A percentile compares a stretch with the other conserved stretches of the same genome.
phyloP scores from a whole-genome alignment of 345 rosid species.

The Combretum micranthum region DNA sequence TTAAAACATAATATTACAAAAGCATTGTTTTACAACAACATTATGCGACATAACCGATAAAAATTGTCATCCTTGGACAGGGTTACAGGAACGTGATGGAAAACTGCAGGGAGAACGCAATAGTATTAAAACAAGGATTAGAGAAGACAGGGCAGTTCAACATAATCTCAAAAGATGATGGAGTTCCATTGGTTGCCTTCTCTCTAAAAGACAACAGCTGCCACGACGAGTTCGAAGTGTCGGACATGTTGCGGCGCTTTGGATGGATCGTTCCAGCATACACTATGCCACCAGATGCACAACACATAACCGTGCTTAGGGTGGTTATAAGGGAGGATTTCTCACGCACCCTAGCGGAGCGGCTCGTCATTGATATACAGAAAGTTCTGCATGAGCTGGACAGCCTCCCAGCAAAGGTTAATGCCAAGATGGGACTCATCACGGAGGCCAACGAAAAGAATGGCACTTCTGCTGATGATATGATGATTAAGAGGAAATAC shows the following conservation, averaged over 20 bases:
- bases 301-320: slow-evolving; percentile 47
- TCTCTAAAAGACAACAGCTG: slow-evolving; percentile 52
- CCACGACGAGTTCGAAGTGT: slow-evolving; percentile 57
- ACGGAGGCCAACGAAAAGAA: slow-evolving; percentile 8
- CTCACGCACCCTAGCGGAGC: slow-evolving; percentile 51
- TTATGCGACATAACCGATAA: neutral
- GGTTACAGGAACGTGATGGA: slow-evolving; percentile 60
- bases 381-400: slow-evolving; percentile 43
- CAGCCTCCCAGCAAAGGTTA: slow-evolving; percentile 23
- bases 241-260: slow-evolving; percentile 39
- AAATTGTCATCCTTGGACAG: slow-evolving; percentile 5
- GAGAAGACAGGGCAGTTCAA: slow-evolving; percentile 53
- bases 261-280: slow-evolving; percentile 58
- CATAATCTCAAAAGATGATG: slow-evolving; percentile 60
- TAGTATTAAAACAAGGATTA: slow-evolving; percentile 53
- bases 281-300: slow-evolving; percentile 57
- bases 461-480: slow-evolving; percentile 12
- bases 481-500: slow-evolving; percentile 31
- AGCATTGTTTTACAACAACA: neutral
- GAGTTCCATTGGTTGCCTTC: slow-evolving; percentile 81
- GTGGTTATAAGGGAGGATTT: slow-evolving; percentile 52
- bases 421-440: neutral
- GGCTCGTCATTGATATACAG: slow-evolving; percentile 36
- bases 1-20: neutral
- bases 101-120: slow-evolving; percentile 56